Evolutionary conservation across 768 basidiomycete genomes (phyloP).

Genomic region (Mycena rebaudengoi): DNA sequence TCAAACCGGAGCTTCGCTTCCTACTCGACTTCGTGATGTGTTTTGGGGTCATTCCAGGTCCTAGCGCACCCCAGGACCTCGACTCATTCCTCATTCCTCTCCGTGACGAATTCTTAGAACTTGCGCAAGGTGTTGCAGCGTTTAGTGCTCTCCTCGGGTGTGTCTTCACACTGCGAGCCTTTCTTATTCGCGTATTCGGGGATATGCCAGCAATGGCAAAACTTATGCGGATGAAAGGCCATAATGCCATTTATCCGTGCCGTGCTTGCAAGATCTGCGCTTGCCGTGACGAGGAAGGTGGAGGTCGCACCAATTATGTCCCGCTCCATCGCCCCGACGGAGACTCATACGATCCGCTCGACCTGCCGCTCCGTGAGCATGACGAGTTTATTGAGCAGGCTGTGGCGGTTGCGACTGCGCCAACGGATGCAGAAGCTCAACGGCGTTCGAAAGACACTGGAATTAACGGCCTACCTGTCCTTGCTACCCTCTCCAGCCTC

Average conservation of each 20-base stretch:
- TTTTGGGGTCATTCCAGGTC: constrained; percentile 52
- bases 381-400: constrained; percentile 35
- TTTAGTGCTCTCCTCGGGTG: constrained; percentile 27
- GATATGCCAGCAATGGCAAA: background rate
- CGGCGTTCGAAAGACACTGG: constrained; percentile 40
- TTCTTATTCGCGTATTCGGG: background rate
- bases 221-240: constrained; percentile 12
- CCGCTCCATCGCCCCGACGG: constrained; percentile 31
- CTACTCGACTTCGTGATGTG: constrained; percentile 42
- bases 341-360: constrained; percentile 31
- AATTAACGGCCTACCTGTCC: constrained; percentile 43
- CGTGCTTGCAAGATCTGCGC: constrained; percentile 45
- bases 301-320: constrained; percentile 34
- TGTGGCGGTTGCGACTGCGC: constrained; percentile 33
- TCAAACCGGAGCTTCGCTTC: constrained; percentile 45
- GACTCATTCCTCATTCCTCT: constrained; percentile 49
- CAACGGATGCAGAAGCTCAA: constrained; percentile 28
- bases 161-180: background rate
- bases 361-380: constrained; percentile 48
- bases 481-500: too few relatives aligned
- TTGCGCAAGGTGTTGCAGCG: constrained; percentile 41
- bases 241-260: constrained; percentile 29
- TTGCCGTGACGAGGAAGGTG: constrained; percentile 20
- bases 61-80: constrained; percentile 44
- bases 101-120: constrained; percentile 41